Conservation (phyloP, 2,329 filamentous ascomycete genomes). For the Metarhizium rileyi region DNA sequence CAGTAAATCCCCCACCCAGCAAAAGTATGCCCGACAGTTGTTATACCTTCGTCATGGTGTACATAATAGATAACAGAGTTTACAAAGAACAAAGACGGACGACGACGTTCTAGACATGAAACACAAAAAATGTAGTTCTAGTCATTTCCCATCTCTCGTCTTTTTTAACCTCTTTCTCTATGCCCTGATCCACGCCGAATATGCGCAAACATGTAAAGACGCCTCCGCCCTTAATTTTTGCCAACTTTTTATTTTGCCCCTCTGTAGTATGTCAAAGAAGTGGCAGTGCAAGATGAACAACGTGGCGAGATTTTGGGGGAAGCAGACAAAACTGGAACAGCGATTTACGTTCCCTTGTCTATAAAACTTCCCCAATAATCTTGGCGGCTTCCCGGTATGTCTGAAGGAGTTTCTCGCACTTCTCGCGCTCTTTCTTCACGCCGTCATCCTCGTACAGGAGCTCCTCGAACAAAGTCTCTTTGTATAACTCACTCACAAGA, state of each 20-base stretch:
- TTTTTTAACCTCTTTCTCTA: not conserved
- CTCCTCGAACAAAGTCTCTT: constrained; percentile 82
- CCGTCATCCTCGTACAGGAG: constrained; percentile 94
- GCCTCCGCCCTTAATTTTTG: not conserved
- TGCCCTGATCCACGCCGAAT: not conserved
- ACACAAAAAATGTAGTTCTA: not conserved
- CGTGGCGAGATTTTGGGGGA: not conserved
- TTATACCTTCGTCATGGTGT: not conserved
- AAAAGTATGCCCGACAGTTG: not conserved
- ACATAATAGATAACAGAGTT: constrained; percentile 1
- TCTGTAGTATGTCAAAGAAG: not conserved
- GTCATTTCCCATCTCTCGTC: not conserved
- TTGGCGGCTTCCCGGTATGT: constrained; percentile 97
- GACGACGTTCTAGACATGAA: not conserved
- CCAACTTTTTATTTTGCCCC: not conserved
- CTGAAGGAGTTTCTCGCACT: constrained; percentile 90
- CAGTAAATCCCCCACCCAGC: not conserved
- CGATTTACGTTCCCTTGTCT: constrained; percentile 19
- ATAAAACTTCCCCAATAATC: constrained; percentile 94
- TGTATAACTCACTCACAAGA: constrained; percentile 91
- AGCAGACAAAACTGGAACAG: not conserved
- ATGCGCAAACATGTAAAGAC: not conserved
- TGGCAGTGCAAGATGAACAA: not conserved
- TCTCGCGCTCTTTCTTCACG: constrained; percentile 95
- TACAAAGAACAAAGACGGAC: not conserved